A percentile compares a stretch with the other conserved stretches of the same genome.
Conservation (phyloP, 2,329 filamentous ascomycete species). For the Talaromyces sp. region DNA sequence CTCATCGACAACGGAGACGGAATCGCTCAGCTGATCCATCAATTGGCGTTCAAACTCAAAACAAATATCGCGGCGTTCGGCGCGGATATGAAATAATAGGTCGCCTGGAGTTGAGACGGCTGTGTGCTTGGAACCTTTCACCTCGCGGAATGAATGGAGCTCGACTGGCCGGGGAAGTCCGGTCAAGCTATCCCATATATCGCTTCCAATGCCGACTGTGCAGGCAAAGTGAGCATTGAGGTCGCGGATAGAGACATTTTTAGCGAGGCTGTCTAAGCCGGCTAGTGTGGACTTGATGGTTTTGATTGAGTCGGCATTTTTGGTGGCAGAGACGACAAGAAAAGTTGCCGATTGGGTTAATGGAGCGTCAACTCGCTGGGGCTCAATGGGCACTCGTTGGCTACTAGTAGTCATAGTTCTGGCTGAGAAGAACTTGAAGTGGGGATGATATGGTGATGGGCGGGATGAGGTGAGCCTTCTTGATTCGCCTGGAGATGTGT, state of each 20-base stretch:
- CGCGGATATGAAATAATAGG: constrained; percentile 61
- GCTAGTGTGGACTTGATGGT: constrained; percentile 52
- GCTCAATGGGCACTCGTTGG: constrained; percentile 36
- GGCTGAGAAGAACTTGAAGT: background rate
- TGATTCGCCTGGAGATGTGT: background rate
- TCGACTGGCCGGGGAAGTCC: constrained; percentile 52
- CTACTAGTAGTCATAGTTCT: constrained; percentile 15
- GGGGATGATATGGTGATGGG: background rate
- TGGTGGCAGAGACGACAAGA: constrained; percentile 51
- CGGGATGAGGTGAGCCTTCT: background rate
- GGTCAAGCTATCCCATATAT: constrained; percentile 55
- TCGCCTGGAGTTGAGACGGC: constrained; percentile 61
- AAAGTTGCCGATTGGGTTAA: constrained; percentile 59
- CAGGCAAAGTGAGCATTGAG: constrained; percentile 51
- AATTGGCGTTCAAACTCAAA: constrained; percentile 63
- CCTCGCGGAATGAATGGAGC: constrained; percentile 53
- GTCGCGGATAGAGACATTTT: constrained; percentile 59
- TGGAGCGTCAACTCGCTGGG: constrained; percentile 55
- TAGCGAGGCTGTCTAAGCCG: constrained; percentile 49
- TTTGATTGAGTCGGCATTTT: constrained; percentile 38
- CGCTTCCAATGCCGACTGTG: constrained; percentile 58
- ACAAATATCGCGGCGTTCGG: constrained; percentile 59
- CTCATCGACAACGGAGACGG: constrained; percentile 55
- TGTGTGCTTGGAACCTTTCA: constrained; percentile 54
- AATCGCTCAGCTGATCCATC: constrained; percentile 51